Evolutionary conservation across 2,329 filamentous ascomycete species (phyloP), one percentile per base, ranked within the genome.

Genomic region (Beauveria asiatica): DNA sequence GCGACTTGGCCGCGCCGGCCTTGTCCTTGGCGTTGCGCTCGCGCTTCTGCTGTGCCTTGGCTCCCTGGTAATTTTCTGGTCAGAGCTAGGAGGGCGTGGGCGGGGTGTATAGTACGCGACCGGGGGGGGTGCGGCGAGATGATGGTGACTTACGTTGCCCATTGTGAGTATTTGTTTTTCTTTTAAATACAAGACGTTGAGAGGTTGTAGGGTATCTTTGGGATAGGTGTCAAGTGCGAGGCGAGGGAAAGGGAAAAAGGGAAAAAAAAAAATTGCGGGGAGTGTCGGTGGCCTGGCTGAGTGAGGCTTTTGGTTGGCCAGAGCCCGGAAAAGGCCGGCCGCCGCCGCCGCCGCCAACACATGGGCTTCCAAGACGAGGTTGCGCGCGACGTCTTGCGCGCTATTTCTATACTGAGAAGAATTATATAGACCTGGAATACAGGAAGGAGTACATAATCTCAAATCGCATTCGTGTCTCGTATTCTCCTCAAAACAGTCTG

Each of bases 21-120:
- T 71, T 72, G 64, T 87, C 82, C 75, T 88, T 87, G 65, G 78
- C 77, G 72, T 85, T 85, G 75, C 87, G 86, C 73, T 88, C 87
- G 65, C 87, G 86, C 83, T 89, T 89, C 75, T 86, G 83, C 72
- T 81, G 78, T 72, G 85, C 84, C 74, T 84, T 87, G 73, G 82
- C 83, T 76, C 85, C 85, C 82, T 84, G 59, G 7, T 27, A 16
- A 21, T 49, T 49, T 49, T 13, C 19, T 49, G 54, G 54, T 57
- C 10, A 57, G 45, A 16, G 49, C n/a, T 5, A n/a, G 11, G 9
- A 17, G 39, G 23, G 19, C 39, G 50, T 27, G 21, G 51, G 10
- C 23, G 9, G 44, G 30, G 30, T n/a, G n/a, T n/a, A n/a, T 39
- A 6, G 45, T 4, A 5, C 21, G 3, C 13, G 21, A 16, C 7